Evolutionary conservation across 208 protist genomes (phyloP).

Genomic region (Trypanosoma mega): DNA sequence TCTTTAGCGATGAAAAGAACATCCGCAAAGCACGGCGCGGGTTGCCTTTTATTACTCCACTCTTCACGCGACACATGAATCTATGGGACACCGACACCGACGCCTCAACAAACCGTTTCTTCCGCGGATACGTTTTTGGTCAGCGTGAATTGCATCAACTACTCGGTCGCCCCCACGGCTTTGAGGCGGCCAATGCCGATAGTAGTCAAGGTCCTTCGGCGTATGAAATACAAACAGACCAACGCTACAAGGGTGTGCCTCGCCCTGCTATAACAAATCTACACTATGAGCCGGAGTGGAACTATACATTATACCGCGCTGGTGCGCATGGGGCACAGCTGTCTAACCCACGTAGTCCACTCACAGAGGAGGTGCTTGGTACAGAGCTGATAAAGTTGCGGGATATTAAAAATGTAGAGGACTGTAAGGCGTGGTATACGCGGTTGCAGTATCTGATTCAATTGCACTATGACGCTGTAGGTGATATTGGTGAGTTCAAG

Average conservation of each 20-base stretch:
- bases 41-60: slow-evolving; percentile 69
- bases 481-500: slow-evolving; percentile 75
- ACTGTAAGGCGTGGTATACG: slow-evolving; percentile 88
- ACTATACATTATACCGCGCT: slow-evolving; percentile 72
- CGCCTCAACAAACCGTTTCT: slow-evolving; percentile 80
- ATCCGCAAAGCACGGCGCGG: slow-evolving; percentile 66
- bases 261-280: slow-evolving; percentile 76
- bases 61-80: slow-evolving; percentile 81
- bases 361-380: slow-evolving; percentile 73
- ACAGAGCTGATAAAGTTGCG: slow-evolving; percentile 67
- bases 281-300: slow-evolving; percentile 82
- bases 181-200: slow-evolving; percentile 57
- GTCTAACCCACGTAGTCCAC: slow-evolving; percentile 52
- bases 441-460: slow-evolving; percentile 77
- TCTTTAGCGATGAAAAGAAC: slow-evolving; percentile 84
- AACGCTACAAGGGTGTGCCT: slow-evolving; percentile 72
- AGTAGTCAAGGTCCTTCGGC: slow-evolving; percentile 55
- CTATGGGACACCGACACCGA: slow-evolving; percentile 91
- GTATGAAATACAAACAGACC: slow-evolving; percentile 71
- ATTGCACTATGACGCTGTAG: slow-evolving; percentile 84
- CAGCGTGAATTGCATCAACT: slow-evolving; percentile 78
- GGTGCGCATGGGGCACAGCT: slow-evolving; percentile 59
- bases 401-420: slow-evolving; percentile 77
- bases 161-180: slow-evolving; percentile 68
- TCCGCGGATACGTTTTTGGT: slow-evolving; percentile 73